Evolutionary conservation across 2,329 filamentous ascomycete genomes (phyloP), one percentile per base, ranked within the genome.

Genomic region (Trichoderma afroharzianum): DNA sequence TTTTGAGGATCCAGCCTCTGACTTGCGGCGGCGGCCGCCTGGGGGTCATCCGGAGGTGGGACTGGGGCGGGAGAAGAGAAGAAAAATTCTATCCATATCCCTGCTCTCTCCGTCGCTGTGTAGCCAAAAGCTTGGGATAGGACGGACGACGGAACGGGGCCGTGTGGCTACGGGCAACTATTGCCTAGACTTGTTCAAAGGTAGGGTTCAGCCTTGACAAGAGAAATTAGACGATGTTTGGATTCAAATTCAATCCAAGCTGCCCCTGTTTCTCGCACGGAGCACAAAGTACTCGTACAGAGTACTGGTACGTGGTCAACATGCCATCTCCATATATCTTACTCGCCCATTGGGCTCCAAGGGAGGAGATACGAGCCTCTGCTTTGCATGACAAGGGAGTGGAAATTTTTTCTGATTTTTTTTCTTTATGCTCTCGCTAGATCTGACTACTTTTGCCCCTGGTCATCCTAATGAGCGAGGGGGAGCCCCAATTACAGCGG

Each of bases 131-230:
- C 67, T 62, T 69, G 21, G 21, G 30, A 50, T 33, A 53, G 15
- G 39, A n/a, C 15, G 47, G 67, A 36, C 53, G 67, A 69, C 57
- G 39, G 67, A 33, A 69, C 57, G 67, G 67, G 67, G 58, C 67
- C 57, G 57, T 69, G 39, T 53, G 67, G 67, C 67, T 69, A 50
- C 39, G n/a, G 32, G 55, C 12, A 33, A 21, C 47, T 68, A 32
- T 5, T 61, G 26, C 36, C 39, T 61, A 28, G 57, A 55, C 55
- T 68, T 26, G 39, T 61, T 36, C 8, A 21, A 30, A n/a, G 8
- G 21, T 55, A 15, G 53, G 8, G 36, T 15, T 39, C 63, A 67
- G 39, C 43, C 57, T 32, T 69, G 36, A 21, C 36, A 33, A 33
- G 57, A 36, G 36, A 69, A 61, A 61, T 62, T 59, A 18, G 55